Percentiles rank a stretch among this genome's conserved stretches.
phyloP scores from a whole-genome alignment of 148 eudicot species.

The Rhododendron griersonianum region DNA sequence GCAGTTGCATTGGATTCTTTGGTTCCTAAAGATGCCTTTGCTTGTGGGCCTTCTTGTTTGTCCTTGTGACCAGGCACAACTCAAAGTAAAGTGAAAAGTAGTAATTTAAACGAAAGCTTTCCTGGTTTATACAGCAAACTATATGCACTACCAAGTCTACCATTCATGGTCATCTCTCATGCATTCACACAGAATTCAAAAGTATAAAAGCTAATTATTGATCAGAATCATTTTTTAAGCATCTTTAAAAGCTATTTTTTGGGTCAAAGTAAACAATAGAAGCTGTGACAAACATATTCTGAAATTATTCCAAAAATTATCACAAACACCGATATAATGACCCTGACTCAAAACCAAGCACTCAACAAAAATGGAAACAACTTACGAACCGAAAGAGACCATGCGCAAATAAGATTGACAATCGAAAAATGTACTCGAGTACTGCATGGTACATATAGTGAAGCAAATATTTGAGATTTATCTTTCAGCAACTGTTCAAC shows the following conservation, averaged over 20 bases:
- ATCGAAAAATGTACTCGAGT: background rate
- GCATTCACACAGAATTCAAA: background rate
- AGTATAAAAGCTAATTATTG: background rate
- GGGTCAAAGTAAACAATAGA: background rate
- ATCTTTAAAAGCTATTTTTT: background rate
- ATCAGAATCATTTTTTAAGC: background rate
- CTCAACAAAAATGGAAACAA: background rate
- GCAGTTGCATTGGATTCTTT: conserved; percentile 12
- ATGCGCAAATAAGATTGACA: background rate
- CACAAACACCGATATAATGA: background rate
- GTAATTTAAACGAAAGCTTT: background rate
- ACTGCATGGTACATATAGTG: background rate
- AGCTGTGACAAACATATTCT: background rate
- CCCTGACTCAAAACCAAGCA: background rate
- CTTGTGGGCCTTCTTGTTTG: background rate
- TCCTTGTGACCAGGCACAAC: background rate
- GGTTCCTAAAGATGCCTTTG: background rate
- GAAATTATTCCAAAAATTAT: background rate
- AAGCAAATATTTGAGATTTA: background rate
- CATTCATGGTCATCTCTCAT: background rate
- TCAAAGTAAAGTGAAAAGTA: background rate
- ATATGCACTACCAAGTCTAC: background rate
- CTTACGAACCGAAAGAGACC: background rate
- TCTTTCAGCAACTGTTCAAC: background rate
- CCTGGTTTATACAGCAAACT: background rate